A percentile compares a stretch with the other conserved stretches of the same genome.
These are phyloP conservation scores for Plectosphaerella sp. DNA, from an alignment of 2,329 filamentous ascomycete genomes.

Conservation along the genomic window DNA sequence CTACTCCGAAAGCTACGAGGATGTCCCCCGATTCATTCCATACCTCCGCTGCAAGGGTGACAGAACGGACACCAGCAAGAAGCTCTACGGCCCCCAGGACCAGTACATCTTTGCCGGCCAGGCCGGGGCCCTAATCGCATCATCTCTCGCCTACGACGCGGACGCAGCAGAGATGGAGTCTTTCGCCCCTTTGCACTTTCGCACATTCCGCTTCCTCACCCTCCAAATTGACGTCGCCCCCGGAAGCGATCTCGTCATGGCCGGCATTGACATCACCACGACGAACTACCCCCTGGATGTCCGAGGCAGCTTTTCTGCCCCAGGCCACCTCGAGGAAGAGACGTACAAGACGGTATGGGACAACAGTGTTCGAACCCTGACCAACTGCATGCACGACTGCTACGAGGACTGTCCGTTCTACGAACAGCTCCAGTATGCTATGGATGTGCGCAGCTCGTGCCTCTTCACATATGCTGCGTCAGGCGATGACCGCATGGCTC, in stretches of 20 bases:
- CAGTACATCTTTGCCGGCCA: not conserved
- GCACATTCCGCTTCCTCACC: conserved; percentile 8
- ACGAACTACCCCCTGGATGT: not conserved
- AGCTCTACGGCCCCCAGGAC: conserved; percentile 2
- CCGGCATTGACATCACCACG: not conserved
- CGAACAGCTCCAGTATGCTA: conserved; percentile 25
- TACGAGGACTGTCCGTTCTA: conserved; percentile 30
- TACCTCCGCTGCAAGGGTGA: conserved; percentile 1
- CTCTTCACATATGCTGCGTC: conserved; percentile 25
- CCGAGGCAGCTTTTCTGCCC: not conserved
- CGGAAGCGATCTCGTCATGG: conserved; percentile 24
- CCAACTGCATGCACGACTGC: conserved; percentile 22
- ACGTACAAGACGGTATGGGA: conserved; percentile 14
- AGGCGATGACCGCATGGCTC: conserved; percentile 23
- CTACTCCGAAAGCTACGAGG: conserved; percentile 6
- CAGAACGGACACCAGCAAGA: not conserved
- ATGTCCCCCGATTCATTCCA: not conserved
- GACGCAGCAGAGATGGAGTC: not conserved
- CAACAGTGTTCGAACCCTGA: conserved; percentile 15
- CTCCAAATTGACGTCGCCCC: conserved; percentile 4
- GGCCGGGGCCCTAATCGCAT: not conserved
- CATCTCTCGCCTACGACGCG: not conserved
- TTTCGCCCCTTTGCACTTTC: conserved; percentile 15
- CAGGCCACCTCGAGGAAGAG: conserved; percentile 2
- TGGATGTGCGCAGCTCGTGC: conserved; percentile 18